phyloP scores from a whole-genome alignment of 2,329 filamentous ascomycete species.

The Fusarium globosum region DNA sequence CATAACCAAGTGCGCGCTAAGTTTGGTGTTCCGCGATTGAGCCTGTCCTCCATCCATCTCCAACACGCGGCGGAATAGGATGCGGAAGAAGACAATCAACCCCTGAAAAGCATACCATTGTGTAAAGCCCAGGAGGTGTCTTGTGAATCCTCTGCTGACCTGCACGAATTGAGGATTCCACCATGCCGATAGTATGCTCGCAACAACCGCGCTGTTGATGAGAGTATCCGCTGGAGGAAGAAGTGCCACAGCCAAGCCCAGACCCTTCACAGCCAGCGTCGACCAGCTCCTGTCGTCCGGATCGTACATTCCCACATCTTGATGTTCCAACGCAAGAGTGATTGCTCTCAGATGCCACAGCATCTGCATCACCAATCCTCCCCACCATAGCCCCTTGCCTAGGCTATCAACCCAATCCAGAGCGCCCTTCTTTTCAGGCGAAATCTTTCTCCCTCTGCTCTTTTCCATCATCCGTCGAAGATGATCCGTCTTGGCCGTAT shows the following conservation, averaged over 20 bases:
- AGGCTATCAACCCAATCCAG: slow-evolving; percentile 57
- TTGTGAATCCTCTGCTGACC: slow-evolving; percentile 68
- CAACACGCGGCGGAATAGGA: slow-evolving; percentile 58
- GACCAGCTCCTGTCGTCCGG: slow-evolving; percentile 46
- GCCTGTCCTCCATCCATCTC: slow-evolving; percentile 54
- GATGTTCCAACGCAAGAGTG: slow-evolving; percentile 40
- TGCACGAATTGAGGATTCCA: slow-evolving; percentile 77
- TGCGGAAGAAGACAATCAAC: slow-evolving; percentile 66
- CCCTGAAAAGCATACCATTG: slow-evolving; percentile 76
- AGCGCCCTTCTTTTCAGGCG: slow-evolving; percentile 46
- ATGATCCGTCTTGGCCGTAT: slow-evolving; percentile 86
- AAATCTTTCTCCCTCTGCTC: slow-evolving; percentile 55
- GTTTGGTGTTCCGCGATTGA: slow-evolving; percentile 54
- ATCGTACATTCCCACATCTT: slow-evolving; percentile 49
- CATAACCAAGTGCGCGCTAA: slow-evolving; percentile 67
- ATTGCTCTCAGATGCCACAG: slow-evolving; percentile 61
- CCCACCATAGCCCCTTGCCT: slow-evolving; percentile 61
- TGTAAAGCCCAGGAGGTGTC: slow-evolving; percentile 68
- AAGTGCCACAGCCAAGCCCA: slow-evolving; percentile 35
- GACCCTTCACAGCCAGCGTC: slow-evolving; percentile 13
- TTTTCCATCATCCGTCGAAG: slow-evolving; percentile 79
- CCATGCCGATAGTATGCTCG: slow-evolving; percentile 66
- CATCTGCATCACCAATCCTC: slow-evolving; percentile 59
- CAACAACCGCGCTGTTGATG: slow-evolving; percentile 60
- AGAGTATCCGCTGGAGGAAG: slow-evolving; percentile 56